Evolutionary conservation across 352 stramenopile species (phyloP).

Genomic region (Pythium aphanidermatum): DNA sequence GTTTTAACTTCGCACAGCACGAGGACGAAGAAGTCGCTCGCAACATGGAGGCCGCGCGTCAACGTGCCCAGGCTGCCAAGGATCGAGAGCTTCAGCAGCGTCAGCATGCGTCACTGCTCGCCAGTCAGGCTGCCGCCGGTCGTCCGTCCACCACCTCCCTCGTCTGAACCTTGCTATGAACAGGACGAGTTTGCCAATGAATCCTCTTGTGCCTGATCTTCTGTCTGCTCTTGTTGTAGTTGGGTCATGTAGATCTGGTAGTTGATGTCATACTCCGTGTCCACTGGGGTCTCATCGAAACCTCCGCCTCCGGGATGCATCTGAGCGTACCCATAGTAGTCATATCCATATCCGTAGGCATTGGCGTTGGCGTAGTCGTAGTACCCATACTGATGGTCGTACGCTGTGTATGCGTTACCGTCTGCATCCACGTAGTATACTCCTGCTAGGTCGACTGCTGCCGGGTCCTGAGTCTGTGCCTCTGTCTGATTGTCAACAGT

Average conservation of each 20-base stretch:
- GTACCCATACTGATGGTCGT: conserved; percentile 6
- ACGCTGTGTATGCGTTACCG: background rate
- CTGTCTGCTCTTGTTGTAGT: conserved; percentile 22
- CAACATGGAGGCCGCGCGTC: conserved; percentile 59
- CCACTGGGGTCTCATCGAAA: conserved; percentile 24
- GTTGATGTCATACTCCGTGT: conserved; percentile 61
- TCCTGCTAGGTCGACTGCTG: background rate
- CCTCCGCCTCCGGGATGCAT: background rate
- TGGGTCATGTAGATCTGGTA: conserved; percentile 71
- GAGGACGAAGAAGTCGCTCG: conserved; percentile 74
- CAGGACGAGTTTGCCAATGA: background rate
- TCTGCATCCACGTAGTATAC: background rate
- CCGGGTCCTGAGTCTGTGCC: conserved; percentile 1
- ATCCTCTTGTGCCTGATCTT: conserved; percentile 12
- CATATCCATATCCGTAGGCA: background rate
- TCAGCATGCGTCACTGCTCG: conserved; percentile 60
- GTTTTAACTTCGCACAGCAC: conserved; percentile 71
- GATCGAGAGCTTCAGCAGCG: conserved; percentile 59
- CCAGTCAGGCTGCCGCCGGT: conserved; percentile 34
- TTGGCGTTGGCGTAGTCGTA: conserved; percentile 16
- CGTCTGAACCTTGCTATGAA: conserved; percentile 21
- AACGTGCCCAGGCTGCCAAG: conserved; percentile 36
- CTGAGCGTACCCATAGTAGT: conserved; percentile 11
- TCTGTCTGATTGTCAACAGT: background rate
- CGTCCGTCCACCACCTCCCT: too few relatives aligned